phyloP scores from a whole-genome alignment of 2,329 filamentous ascomycete species.

The Scytalidium lignicola region DNA sequence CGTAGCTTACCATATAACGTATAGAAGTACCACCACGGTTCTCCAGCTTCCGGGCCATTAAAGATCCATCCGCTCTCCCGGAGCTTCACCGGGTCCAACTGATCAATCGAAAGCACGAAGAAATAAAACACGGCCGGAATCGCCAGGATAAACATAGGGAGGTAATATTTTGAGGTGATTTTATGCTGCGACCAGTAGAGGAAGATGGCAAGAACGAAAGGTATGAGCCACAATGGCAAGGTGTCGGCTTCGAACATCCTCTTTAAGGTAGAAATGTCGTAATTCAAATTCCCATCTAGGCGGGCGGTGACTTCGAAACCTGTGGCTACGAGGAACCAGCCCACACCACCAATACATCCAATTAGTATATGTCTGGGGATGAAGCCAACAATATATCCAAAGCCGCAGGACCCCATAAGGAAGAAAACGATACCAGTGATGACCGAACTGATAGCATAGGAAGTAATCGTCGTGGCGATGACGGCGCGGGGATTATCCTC shows the following conservation, averaged over 20 bases:
- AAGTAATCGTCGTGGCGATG: slow-evolving; percentile 87
- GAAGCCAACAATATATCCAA: slow-evolving; percentile 92
- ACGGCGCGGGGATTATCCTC: slow-evolving; percentile 78
- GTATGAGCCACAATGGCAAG: slow-evolving; percentile 75
- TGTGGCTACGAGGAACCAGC: slow-evolving; percentile 88
- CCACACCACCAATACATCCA: slow-evolving; percentile 94
- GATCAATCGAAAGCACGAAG: slow-evolving; percentile 64
- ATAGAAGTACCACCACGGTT: slow-evolving; percentile 98
- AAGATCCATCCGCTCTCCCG: slow-evolving; percentile 86
- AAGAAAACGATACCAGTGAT: slow-evolving; percentile 91
- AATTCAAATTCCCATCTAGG: slow-evolving; percentile 78
- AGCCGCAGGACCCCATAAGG: slow-evolving; percentile 76
- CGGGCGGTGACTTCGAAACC: slow-evolving; percentile 91
- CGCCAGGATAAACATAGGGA: slow-evolving; percentile 79
- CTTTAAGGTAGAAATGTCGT: slow-evolving; percentile 69
- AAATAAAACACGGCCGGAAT: slow-evolving; percentile 77
- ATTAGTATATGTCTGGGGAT: slow-evolving; percentile 95
- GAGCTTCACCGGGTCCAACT: slow-evolving; percentile 60
- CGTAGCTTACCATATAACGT: slow-evolving; percentile 74
- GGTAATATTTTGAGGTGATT: slow-evolving; percentile 75
- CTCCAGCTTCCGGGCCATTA: slow-evolving; percentile 69
- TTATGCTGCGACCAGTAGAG: slow-evolving; percentile 73
- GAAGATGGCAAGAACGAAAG: slow-evolving; percentile 68
- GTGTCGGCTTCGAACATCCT: slow-evolving; percentile 71
- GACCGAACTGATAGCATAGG: slow-evolving; percentile 86